Conservation (phyloP, 2,329 filamentous ascomycete genomes). For the Ophiobolus disseminans region DNA sequence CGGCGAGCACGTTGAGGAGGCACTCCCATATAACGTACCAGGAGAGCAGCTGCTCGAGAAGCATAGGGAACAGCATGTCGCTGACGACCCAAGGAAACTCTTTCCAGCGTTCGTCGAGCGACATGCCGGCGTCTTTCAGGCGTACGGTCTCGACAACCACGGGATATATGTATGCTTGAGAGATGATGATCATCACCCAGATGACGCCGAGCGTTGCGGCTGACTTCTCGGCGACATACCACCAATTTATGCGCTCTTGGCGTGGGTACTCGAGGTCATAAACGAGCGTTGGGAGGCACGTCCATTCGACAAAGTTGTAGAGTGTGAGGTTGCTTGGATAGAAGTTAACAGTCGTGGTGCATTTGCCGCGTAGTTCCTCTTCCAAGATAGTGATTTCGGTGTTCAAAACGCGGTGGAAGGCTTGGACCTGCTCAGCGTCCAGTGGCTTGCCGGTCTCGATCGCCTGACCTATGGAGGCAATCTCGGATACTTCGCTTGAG, state of each 20-base stretch:
- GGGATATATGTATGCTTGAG: constrained; percentile 79
- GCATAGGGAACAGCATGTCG: constrained; percentile 78
- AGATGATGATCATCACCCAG: constrained; percentile 80
- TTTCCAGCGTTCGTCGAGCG: constrained; percentile 65
- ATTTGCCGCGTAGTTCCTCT: constrained; percentile 71
- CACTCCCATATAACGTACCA: constrained; percentile 83
- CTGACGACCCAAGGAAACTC: constrained; percentile 78
- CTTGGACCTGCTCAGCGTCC: constrained; percentile 65
- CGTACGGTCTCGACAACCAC: constrained; percentile 71
- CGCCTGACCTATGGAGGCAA: constrained; percentile 66
- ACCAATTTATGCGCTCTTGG: constrained; percentile 73
- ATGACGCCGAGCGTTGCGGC: constrained; percentile 75
- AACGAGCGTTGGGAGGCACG: constrained; percentile 76
- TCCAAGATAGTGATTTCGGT: constrained; percentile 70
- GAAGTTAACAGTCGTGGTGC: constrained; percentile 55
- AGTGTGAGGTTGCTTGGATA: constrained; percentile 76
- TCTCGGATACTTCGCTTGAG: constrained; percentile 59
- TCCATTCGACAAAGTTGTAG: constrained; percentile 73
- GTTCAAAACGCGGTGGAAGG: constrained; percentile 70
- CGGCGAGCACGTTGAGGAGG: constrained; percentile 74
- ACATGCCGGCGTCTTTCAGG: constrained; percentile 71
- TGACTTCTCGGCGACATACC: constrained; percentile 75
- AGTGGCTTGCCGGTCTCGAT: constrained; percentile 68
- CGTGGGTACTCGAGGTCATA: constrained; percentile 82
- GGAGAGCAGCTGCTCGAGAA: constrained; percentile 77